Conservation (phyloP, 139 green algal species). For the Tetraselmis striata region DNA sequence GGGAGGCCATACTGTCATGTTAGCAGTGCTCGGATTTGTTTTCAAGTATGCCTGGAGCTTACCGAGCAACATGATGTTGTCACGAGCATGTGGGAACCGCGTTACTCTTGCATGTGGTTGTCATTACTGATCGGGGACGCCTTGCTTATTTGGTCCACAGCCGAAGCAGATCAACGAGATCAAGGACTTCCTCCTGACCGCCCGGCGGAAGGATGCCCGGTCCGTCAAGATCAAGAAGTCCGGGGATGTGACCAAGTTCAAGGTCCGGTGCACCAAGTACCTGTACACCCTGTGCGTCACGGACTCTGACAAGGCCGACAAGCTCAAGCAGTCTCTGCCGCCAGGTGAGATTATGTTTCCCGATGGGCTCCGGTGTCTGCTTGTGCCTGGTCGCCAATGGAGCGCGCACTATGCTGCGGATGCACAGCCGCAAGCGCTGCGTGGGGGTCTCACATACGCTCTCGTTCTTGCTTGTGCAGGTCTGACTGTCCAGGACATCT, state of each 20-base stretch:
- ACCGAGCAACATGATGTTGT: too few relatives aligned
- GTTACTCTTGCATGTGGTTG: too few relatives aligned
- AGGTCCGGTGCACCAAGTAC: constrained; percentile 93
- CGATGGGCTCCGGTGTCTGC: not conserved
- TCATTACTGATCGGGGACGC: too few relatives aligned
- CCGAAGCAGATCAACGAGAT: constrained; percentile 98
- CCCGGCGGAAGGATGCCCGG: constrained; percentile 90
- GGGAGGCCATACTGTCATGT: too few relatives aligned
- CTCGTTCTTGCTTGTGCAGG: constrained; percentile 18
- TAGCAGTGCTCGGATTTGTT: too few relatives aligned
- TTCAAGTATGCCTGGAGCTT: too few relatives aligned
- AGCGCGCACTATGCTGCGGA: not conserved
- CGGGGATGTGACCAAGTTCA: constrained; percentile 82
- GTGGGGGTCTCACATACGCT: not conserved
- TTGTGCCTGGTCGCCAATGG: not conserved
- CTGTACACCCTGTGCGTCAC: constrained; percentile 97
- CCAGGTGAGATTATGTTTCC: constrained; percentile 54
- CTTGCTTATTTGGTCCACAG: constrained; percentile 62
- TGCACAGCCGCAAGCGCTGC: not conserved
- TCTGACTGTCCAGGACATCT: constrained; percentile 54
- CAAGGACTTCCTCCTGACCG: constrained; percentile 99
- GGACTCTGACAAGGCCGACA: constrained; percentile 97
- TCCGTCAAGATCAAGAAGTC: constrained; percentile 98
- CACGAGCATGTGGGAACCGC: too few relatives aligned
- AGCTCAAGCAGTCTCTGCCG: constrained; percentile 99